Base-by-base conservation (phyloP, 345 rosid genomes). In the Cardiospermum halicacabum region DNA sequence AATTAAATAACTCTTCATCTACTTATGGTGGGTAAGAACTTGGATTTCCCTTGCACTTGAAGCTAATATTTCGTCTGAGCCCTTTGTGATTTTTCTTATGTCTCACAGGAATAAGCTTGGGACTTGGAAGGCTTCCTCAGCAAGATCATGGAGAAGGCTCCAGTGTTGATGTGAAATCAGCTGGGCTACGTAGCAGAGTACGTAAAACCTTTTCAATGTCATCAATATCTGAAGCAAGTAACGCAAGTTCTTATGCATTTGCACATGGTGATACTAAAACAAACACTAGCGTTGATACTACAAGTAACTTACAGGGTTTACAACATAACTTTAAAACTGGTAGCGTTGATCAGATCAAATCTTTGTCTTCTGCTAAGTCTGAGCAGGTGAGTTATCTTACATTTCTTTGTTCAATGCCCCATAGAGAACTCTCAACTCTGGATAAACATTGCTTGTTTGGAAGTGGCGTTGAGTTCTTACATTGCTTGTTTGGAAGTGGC, bases 1-100 rank as follows among this genome's bases (percentile, higher is more conserved):
- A 80, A 75, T 84, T 85, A 19, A 79, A 78, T 65, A 71, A 34
- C 65, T 58, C 58, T 47, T 32, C 74, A 45, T 61, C 55, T 31
- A 37, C 69, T 40, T 31, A 49, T 11, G 84, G 89, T 82, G 78
- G 60, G 68, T 70, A 21, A 27, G 48, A 53, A 66, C 7, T 25
- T 19, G 32, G 48, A 53, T 62, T 7, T 25, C n/a, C 45, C 45
- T 53, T 50, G 60, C 60, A 28, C 48, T 22, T 56, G 32, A 31
- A 31, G 32, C n/a, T 21, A 34, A 47, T 39, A 51, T 43, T 15
- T 18, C 55, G 27, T 51, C 49, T n/a, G 55, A 69, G 31, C 49
- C 65, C 18, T 67, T 77, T 12, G 30, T 45, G 3, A 60, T 40
- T 60, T 24, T 21, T 65, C 47, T 62, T 10, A 49, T 36, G 53